A percentile compares a stretch with the other conserved stretches of the same genome.
Conservation (phyloP, 2,329 filamentous ascomycete genomes). For the Beauveria sp. region DNA sequence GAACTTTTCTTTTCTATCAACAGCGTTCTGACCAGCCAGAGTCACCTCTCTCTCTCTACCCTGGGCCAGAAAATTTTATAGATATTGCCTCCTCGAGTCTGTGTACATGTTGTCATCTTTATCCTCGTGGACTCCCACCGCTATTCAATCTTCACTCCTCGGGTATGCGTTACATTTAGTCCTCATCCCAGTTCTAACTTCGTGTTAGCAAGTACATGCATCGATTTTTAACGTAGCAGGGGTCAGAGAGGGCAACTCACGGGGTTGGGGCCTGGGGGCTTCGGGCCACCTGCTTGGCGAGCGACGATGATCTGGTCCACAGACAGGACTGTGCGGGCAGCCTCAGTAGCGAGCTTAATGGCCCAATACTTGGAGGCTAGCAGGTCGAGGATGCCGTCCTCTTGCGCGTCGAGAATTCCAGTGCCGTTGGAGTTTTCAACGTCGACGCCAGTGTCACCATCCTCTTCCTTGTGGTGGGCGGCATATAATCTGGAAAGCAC, state of each 20-base stretch:
- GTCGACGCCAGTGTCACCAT: slow-evolving; percentile 89
- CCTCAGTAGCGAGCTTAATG: slow-evolving; percentile 92
- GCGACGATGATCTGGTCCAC: slow-evolving; percentile 99
- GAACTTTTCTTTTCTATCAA: slow-evolving; percentile 4
- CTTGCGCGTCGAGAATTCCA: slow-evolving; percentile 77
- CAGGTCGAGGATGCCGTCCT: slow-evolving; percentile 86
- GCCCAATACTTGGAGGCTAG: slow-evolving; percentile 92
- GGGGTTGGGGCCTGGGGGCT: slow-evolving; percentile 90
- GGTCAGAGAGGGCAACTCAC: slow-evolving; percentile 26
- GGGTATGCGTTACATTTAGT: slow-evolving; percentile 31
- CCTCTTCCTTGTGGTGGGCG: slow-evolving; percentile 80
- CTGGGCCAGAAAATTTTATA: not conserved
- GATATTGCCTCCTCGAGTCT: slow-evolving; percentile 1
- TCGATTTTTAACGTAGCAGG: no score
- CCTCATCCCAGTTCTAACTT: slow-evolving; percentile 54
- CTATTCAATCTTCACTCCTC: slow-evolving; percentile 15
- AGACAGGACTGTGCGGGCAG: slow-evolving; percentile 85
- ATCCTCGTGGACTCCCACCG: slow-evolving; percentile 7
- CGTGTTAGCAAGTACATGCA: not conserved
- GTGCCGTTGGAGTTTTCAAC: slow-evolving; percentile 79
- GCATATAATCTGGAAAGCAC: slow-evolving; percentile 88
- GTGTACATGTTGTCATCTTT: slow-evolving; percentile 4
- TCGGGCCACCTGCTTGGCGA: slow-evolving; percentile 91
- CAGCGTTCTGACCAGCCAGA: not conserved
- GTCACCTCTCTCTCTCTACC: not conserved